phyloP scores from a whole-genome alignment of 768 basidiomycete species.

The Phallus indusiatus region DNA sequence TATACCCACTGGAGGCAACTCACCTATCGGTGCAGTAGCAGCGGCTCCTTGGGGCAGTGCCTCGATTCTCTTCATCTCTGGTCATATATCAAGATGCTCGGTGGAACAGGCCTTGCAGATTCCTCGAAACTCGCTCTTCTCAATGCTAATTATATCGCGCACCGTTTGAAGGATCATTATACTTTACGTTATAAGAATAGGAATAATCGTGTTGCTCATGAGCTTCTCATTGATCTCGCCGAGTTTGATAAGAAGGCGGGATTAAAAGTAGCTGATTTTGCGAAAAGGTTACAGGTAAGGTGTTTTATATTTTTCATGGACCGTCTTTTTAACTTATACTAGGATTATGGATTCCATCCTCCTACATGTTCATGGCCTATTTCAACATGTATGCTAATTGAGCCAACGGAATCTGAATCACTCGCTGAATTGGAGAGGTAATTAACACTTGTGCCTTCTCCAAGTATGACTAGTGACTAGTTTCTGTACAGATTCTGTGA shows the following conservation, averaged over 20 bases:
- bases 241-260: conserved; percentile 90
- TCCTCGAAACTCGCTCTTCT: conserved; percentile 83
- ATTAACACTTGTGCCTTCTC: conserved; percentile 5
- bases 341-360: conserved; percentile 93
- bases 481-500: conserved; percentile 77
- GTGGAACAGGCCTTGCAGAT: conserved; percentile 78
- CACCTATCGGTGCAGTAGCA: conserved; percentile 80
- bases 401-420: conserved; percentile 94
- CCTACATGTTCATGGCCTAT: conserved; percentile 99
- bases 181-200: conserved; percentile 81
- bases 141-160: conserved; percentile 96
- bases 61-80: conserved; percentile 91
- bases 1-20: conserved; percentile 51
- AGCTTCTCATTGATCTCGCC: conserved; percentile 87
- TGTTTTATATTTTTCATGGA: conserved; percentile 16
- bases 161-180: conserved; percentile 76
- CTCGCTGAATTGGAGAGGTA: conserved; percentile 87
- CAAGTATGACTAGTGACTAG: background rate
- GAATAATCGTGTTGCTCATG: conserved; percentile 91
- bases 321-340: background rate
- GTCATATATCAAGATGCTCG: conserved; percentile 99
- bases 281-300: conserved; percentile 82
- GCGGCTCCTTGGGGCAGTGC: conserved; percentile 93
- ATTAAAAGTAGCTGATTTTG: conserved; percentile 91
- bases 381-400: conserved; percentile 93